phyloP scores from a whole-genome alignment of 2,329 filamentous ascomycete species.

The Epichloe sp. region DNA sequence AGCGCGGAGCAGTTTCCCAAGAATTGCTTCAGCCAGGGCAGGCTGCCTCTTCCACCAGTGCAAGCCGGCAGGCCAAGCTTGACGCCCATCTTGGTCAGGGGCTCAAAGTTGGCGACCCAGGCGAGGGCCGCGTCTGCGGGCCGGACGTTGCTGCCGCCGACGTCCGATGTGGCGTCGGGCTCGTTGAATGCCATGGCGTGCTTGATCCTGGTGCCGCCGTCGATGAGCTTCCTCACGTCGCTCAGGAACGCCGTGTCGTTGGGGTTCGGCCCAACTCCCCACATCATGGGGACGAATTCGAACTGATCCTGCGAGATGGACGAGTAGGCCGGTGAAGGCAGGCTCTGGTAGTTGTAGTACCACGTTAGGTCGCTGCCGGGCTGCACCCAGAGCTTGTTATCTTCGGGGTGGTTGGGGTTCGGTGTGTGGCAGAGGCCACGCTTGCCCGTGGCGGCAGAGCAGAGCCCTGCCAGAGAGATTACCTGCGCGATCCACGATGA shows the following conservation, averaged over 20 bases:
- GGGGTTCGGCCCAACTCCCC: slow-evolving; percentile 41
- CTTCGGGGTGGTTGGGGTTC: slow-evolving; percentile 37
- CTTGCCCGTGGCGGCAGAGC: slow-evolving; percentile 34
- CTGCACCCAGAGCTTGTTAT: slow-evolving; percentile 53
- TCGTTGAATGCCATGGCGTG: slow-evolving; percentile 72
- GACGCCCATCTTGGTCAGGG: slow-evolving; percentile 49
- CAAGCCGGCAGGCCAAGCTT: slow-evolving; percentile 59
- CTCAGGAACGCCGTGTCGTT: slow-evolving; percentile 47
- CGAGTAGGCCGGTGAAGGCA: slow-evolving; percentile 40
- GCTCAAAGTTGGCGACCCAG: slow-evolving; percentile 61
- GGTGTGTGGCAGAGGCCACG: slow-evolving; percentile 61
- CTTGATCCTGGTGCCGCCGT: slow-evolving; percentile 40
- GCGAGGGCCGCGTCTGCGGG: slow-evolving; percentile 48
- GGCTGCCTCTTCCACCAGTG: slow-evolving; percentile 45
- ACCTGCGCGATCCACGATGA: slow-evolving; percentile 4
- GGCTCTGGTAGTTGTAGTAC: slow-evolving; percentile 69
- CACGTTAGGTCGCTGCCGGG: slow-evolving; percentile 51
- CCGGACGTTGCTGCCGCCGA: slow-evolving; percentile 50
- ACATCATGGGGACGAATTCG: slow-evolving; percentile 73
- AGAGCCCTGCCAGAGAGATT: slow-evolving; percentile 10
- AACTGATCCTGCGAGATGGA: slow-evolving; percentile 40
- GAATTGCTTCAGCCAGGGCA: slow-evolving; percentile 56
- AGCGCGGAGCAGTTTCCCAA: slow-evolving; percentile 49
- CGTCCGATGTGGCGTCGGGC: slow-evolving; percentile 44
- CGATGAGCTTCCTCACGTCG: slow-evolving; percentile 42